Evolutionary conservation across 1,284 basidiomycete genomes (phyloP).

Genomic region (Fomitopsis schrenkii): DNA sequence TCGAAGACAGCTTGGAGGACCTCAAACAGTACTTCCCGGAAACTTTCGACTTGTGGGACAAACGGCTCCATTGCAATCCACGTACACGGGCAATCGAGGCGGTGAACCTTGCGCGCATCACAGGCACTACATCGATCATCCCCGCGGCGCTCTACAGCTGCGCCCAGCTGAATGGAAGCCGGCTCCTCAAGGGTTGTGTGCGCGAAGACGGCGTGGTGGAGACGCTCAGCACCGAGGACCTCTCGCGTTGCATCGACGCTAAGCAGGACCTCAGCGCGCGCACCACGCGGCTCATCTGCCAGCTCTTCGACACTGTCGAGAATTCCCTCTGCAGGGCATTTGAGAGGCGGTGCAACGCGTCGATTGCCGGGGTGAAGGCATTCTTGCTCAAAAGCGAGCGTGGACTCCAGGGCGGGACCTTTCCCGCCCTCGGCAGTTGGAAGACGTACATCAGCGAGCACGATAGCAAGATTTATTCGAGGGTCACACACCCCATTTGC

Average conservation of each 20-base stretch:
- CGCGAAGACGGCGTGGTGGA: conserved; percentile 1
- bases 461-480: no score
- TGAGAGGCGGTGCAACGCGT: no score
- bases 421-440: no score
- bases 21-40: conserved; percentile 7
- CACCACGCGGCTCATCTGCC: background rate
- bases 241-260: background rate
- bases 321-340: no score
- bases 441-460: no score
- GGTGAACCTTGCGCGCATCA: conserved; percentile 9
- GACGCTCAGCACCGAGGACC: background rate
- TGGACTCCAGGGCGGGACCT: no score
- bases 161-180: background rate
- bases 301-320: no score
- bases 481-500: no score
- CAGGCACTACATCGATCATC: conserved; percentile 1
- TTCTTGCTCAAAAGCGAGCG: no score
- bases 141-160: conserved; percentile 3
- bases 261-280: background rate
- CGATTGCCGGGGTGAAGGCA: no score
- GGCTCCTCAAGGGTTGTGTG: background rate
- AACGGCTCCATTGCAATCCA: background rate
- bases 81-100: conserved; percentile 1
- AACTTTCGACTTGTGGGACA: conserved; percentile 1
- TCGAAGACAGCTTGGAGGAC: conserved; percentile 5